phyloP scores from a whole-genome alignment of 1,284 basidiomycete species.

The Leccinum subrobustum region DNA sequence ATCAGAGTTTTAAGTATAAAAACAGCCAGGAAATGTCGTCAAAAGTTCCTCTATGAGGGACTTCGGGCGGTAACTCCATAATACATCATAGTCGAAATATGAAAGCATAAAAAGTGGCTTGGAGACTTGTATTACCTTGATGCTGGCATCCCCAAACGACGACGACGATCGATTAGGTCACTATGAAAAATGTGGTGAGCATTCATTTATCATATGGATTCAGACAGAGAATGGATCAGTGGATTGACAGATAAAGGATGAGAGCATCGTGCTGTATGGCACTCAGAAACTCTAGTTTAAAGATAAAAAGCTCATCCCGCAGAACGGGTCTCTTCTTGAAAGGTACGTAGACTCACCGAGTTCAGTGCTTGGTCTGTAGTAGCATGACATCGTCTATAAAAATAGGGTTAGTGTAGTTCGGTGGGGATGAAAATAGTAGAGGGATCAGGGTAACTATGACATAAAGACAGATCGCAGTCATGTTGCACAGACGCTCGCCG shows the following conservation, averaged over 20 bases:
- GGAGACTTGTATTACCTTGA: constrained; percentile 9
- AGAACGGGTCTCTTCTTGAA: constrained; percentile 16
- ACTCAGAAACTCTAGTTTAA: constrained; percentile 92
- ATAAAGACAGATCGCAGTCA: constrained; percentile 48
- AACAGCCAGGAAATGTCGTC: constrained; percentile 26
- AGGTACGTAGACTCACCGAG: constrained; percentile 13
- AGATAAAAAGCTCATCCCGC: constrained; percentile 55
- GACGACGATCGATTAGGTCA: background rate
- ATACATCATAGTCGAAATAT: constrained; percentile 28
- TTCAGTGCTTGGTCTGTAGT: background rate
- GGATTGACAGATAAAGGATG: constrained; percentile 56
- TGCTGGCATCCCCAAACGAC: background rate
- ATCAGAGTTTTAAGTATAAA: constrained; percentile 35
- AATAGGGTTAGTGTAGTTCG: constrained; percentile 9
- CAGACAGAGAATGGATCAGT: constrained; percentile 44
- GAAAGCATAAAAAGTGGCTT: background rate
- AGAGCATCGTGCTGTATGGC: constrained; percentile 64
- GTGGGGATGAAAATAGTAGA: constrained; percentile 26
- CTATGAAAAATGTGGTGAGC: constrained; percentile 8
- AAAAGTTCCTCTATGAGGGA: constrained; percentile 11
- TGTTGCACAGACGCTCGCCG: constrained; percentile 42
- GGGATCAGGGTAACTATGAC: constrained; percentile 90
- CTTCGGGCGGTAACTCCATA: constrained; percentile 36
- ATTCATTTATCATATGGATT: background rate
- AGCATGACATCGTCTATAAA: constrained; percentile 7